phyloP scores from a whole-genome alignment of 306 rosid genomes.

The Senna siamea region DNA sequence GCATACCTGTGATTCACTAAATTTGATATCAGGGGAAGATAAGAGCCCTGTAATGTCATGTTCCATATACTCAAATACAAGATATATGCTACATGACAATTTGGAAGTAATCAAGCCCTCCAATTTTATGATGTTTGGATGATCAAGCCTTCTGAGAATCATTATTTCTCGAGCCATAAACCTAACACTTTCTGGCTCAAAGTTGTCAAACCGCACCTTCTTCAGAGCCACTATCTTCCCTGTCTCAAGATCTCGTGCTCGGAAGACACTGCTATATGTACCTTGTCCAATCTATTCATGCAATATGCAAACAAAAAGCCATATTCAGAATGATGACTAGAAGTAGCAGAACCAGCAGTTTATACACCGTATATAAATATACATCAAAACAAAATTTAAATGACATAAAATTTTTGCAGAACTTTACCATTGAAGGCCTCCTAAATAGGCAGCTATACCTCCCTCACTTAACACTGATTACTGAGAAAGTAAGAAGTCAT shows the following conservation, averaged over 20 bases:
- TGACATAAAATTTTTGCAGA: not conserved
- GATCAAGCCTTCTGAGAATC: slow-evolving; percentile 84
- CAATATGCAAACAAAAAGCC: slow-evolving; percentile 5
- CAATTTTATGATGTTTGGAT: slow-evolving; percentile 76
- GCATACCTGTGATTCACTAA: slow-evolving; percentile 80
- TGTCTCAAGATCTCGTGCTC: slow-evolving; percentile 76
- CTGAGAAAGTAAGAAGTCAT: not conserved
- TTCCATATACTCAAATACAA: slow-evolving; percentile 95
- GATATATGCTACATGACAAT: slow-evolving; percentile 79
- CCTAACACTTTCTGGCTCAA: slow-evolving; percentile 91
- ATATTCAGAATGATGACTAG: slow-evolving; percentile 9
- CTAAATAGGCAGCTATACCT: not conserved
- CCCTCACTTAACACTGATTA: not conserved
- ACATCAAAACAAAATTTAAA: too few species aligned
- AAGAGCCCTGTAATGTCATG: slow-evolving; percentile 90
- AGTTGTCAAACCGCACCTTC: slow-evolving; percentile 91
- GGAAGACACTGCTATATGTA: slow-evolving; percentile 86
- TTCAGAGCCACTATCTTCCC: slow-evolving; percentile 87
- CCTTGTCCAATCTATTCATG: slow-evolving; percentile 85
- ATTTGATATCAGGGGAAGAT: slow-evolving; percentile 74
- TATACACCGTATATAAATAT: not conserved
- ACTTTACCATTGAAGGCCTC: not conserved
- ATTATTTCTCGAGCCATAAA: slow-evolving; percentile 91
- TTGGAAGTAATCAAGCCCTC: slow-evolving; percentile 86
- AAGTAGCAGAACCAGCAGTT: slow-evolving; percentile 5